Percentiles rank a stretch among this genome's conserved stretches.
phyloP scores from a whole-genome alignment of 345 rosid species.

The Murraya paniculata region DNA sequence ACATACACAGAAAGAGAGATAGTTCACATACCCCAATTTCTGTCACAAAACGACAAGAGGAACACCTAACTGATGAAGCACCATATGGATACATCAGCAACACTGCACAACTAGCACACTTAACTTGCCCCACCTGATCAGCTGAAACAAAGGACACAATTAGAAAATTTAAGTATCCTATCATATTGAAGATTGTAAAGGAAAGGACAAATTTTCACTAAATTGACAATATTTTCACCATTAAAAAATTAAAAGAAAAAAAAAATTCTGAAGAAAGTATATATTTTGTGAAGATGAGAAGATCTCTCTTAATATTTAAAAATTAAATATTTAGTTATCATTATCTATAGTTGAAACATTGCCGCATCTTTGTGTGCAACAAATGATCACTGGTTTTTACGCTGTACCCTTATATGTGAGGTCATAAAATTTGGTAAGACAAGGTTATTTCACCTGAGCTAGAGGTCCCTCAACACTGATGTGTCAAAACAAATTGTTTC shows the following conservation, averaged over 20 bases:
- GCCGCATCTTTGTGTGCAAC: not conserved
- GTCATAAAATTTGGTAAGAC: not conserved
- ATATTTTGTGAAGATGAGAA: not conserved
- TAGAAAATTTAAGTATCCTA: not conserved
- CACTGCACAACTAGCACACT: conserved; percentile 50
- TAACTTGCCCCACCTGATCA: conserved; percentile 72
- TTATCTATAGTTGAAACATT: not conserved
- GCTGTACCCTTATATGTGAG: not conserved
- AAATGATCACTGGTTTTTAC: not conserved
- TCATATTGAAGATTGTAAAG: not conserved
- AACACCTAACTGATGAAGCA: conserved; percentile 78
- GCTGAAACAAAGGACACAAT: conserved; percentile 41
- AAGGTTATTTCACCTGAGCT: not conserved
- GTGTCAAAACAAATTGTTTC: not conserved
- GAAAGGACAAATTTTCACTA: not conserved
- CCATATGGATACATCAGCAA: conserved; percentile 85
- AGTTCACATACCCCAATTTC: conserved; percentile 62
- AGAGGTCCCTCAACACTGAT: not conserved
- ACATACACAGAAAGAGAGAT: not conserved
- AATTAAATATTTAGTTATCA: not conserved
- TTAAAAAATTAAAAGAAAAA: not conserved
- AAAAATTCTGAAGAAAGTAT: not conserved
- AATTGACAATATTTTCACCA: not conserved
- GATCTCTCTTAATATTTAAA: not conserved
- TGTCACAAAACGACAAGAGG: conserved; percentile 66